Percentiles rank a stretch among this genome's conserved stretches.
These are phyloP conservation scores for Diaporthe vaccinii DNA, from an alignment of 2,329 filamentous ascomycete species.

Conservation along the genomic window DNA sequence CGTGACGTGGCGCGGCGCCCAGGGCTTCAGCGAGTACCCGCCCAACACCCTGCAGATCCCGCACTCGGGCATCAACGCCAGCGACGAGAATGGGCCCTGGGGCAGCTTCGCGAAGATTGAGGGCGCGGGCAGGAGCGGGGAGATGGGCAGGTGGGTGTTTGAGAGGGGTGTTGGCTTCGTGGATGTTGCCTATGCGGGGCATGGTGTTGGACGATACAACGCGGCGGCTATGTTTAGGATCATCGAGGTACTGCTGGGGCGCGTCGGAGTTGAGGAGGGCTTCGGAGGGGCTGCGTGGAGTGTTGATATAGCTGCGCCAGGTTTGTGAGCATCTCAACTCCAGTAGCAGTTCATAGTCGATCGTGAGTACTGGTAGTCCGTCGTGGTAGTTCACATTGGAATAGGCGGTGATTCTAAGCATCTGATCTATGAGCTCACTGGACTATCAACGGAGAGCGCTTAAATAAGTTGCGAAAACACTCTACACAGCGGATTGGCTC, in stretches of 20 bases:
- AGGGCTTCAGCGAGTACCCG: conserved; percentile 36
- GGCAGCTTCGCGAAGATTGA: conserved; percentile 15
- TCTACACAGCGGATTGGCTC: no score
- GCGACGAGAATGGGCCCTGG: conserved; percentile 12
- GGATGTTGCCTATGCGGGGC: conserved; percentile 24
- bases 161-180: conserved; percentile 31
- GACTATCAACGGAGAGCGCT: no score
- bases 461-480: no score
- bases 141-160: conserved; percentile 26
- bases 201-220: conserved; percentile 20
- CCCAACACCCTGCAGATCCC: conserved; percentile 31
- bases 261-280: conserved; percentile 3
- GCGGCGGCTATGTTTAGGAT: conserved; percentile 31
- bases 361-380: not conserved
- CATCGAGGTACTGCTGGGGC: conserved; percentile 12
- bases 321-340: not conserved
- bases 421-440: no score
- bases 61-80: conserved; percentile 4
- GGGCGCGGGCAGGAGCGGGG: conserved; percentile 8
- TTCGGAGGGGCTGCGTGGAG: conserved; percentile 23
- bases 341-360: not conserved
- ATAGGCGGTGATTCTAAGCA: no score
- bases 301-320: conserved; percentile 6
- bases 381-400: no score
- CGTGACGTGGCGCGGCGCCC: conserved; percentile 34